Percentiles rank a stretch among this genome's conserved stretches.
Conservation (phyloP, 2,329 filamentous ascomycete genomes). For the Claviceps sorghi region DNA sequence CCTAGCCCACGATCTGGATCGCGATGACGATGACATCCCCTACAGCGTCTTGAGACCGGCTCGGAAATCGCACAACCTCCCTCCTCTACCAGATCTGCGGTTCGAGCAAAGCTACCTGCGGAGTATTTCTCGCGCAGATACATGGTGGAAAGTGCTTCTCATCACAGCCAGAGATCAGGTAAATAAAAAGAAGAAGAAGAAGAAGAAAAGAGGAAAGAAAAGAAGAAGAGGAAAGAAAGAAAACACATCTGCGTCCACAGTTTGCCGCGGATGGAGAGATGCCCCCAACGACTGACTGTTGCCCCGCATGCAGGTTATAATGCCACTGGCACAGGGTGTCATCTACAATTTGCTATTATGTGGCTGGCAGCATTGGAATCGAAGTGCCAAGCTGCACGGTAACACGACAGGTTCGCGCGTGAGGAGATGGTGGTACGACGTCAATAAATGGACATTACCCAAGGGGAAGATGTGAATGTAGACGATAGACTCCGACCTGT, state of each 20-base stretch:
- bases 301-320: constrained; percentile 45
- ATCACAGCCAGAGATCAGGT: constrained; percentile 88
- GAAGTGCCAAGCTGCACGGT: constrained; percentile 60
- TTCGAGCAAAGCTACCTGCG: constrained; percentile 98
- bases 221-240: not conserved
- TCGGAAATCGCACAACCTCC: constrained; percentile 32
- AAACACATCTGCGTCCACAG: not conserved
- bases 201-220: not conserved
- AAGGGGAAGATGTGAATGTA: constrained; percentile 24
- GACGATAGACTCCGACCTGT: not conserved
- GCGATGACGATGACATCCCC: constrained; percentile 54
- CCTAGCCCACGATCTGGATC: constrained; percentile 25
- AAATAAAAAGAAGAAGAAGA: constrained; percentile 7
- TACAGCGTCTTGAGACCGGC: constrained; percentile 47
- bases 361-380: constrained; percentile 87
- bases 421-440: constrained; percentile 85
- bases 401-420: constrained; percentile 61
- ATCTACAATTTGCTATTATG: constrained; percentile 74
- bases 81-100: constrained; percentile 69
- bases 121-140: constrained; percentile 67
- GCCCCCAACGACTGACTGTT: constrained; percentile 1
- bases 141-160: constrained; percentile 63
- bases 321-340: constrained; percentile 77
- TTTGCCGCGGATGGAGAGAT: not conserved
- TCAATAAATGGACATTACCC: constrained; percentile 79